Base-by-base conservation (phyloP, 805 yeast species). In the Saturnispora dispora region DNA sequence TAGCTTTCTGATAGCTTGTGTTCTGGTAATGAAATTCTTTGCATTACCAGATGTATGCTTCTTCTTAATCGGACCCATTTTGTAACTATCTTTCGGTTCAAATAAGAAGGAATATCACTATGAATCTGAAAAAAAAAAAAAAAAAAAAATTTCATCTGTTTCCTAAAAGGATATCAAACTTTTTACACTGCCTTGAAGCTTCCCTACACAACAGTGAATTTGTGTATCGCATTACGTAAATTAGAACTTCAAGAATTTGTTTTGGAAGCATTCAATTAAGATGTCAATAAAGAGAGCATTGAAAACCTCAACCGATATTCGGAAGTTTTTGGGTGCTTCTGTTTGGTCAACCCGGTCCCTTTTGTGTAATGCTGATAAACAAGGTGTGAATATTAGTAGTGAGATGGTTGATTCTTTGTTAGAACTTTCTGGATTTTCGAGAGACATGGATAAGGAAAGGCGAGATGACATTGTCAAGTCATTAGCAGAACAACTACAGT, bases 1-100 rank as follows among this genome's bases (percentile, higher is more conserved):
- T 55, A 93, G 74, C 66, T 84, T 88, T 69, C 84, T 83, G 47
- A 93, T 84, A 5, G 99, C 99, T 68, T 88, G 96, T 0, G 96
- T 84, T 71, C 99, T 80, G 45, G 97, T 90, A 64, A 93, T 77
- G 71, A 84, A 93, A 70, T 88, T 87, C 71, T 83, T 87, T 56
- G 96, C 96, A 61, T 87, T 88, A 69, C 97, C 97, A 50, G 83
- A 70, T 55, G 84, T 76, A 60, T 89, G 88, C 73, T 77, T 89
- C 83, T 82, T 88, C 76, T 84, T 85, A 59, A 88, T 82, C 71
- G 78, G 78, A 70, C 77, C 82, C 81, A 77, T 70, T 45, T 28
- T 37, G 20, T 37, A 8, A 37, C 25, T 37, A 17, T 37, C 41
- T 37, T n/a, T 25, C 22, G 4, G 8, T 37, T 53, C 20, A 20